A percentile compares a stretch with the other conserved stretches of the same genome.
Evolutionary conservation across 106 monocot genomes (phyloP).

Genomic region (Dendrobium officinale): DNA sequence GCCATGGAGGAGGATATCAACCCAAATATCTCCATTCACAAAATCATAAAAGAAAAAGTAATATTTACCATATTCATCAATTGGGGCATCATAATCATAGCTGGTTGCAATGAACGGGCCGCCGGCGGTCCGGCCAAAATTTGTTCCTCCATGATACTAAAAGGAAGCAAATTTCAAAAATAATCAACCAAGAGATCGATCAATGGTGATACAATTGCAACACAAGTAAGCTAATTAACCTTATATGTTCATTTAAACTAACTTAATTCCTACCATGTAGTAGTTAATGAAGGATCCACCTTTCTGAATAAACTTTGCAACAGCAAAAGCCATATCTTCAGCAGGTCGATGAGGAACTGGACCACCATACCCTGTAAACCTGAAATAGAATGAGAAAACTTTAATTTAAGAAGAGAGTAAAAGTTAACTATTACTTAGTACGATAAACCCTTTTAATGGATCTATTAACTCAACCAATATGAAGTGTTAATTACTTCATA

Average conservation of each 20-base stretch:
- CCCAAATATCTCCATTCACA: neutral
- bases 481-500: no score
- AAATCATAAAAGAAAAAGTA: neutral
- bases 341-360: slow-evolving; percentile 79
- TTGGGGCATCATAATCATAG: slow-evolving; percentile 94
- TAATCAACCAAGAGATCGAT: neutral
- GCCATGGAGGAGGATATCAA: neutral
- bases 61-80: slow-evolving; percentile 81
- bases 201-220: neutral
- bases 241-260: neutral
- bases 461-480: no score
- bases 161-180: neutral
- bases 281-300: slow-evolving; percentile 99
- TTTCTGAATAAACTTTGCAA: slow-evolving; percentile 85
- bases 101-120: slow-evolving; percentile 93
- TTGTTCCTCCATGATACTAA: slow-evolving; percentile 87
- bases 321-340: slow-evolving; percentile 90
- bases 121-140: slow-evolving; percentile 84
- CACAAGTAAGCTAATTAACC: neutral
- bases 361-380: slow-evolving; percentile 88
- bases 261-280: slow-evolving; percentile 67
- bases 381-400: slow-evolving; percentile 12
- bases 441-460: neutral
- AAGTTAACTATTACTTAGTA: neutral
- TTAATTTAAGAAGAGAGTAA: neutral